These are phyloP conservation scores for Tulasnella sp. DNA, from an alignment of 768 basidiomycete species.

Conservation along the genomic window DNA sequence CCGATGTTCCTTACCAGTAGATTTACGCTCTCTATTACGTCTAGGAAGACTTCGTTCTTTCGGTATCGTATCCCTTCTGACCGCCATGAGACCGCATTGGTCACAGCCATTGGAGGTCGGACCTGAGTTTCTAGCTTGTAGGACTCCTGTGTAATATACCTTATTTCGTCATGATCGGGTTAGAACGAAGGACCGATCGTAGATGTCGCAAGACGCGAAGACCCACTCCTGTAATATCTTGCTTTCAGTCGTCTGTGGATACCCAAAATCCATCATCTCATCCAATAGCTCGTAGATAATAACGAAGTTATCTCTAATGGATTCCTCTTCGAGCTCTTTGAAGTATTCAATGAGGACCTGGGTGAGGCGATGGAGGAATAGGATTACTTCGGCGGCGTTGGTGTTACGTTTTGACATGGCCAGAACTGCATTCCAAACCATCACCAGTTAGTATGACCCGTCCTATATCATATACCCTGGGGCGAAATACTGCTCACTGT, in stretches of 20 bases:
- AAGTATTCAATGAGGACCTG: constrained; percentile 96
- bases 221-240: constrained; percentile 96
- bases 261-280: constrained; percentile 99
- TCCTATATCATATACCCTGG: neutral
- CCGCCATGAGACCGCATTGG: constrained; percentile 97
- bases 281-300: constrained; percentile 98
- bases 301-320: constrained; percentile 97
- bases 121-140: constrained; percentile 92
- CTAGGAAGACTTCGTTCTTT: constrained; percentile 98
- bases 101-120: constrained; percentile 91
- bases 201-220: constrained; percentile 19
- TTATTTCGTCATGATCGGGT: constrained; percentile 24
- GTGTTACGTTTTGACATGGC: constrained; percentile 92
- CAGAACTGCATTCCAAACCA: constrained; percentile 73
- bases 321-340: constrained; percentile 98
- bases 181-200: neutral
- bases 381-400: constrained; percentile 91
- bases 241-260: constrained; percentile 97
- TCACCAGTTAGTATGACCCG: neutral
- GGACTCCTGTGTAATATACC: constrained; percentile 97
- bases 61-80: constrained; percentile 94
- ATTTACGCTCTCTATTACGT: constrained; percentile 96
- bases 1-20: constrained; percentile 52
- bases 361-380: constrained; percentile 85
- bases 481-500: constrained; percentile 46